phyloP scores from a whole-genome alignment of 495 filamentous ascomycete genomes.

The Jackrogersella multiformis region DNA sequence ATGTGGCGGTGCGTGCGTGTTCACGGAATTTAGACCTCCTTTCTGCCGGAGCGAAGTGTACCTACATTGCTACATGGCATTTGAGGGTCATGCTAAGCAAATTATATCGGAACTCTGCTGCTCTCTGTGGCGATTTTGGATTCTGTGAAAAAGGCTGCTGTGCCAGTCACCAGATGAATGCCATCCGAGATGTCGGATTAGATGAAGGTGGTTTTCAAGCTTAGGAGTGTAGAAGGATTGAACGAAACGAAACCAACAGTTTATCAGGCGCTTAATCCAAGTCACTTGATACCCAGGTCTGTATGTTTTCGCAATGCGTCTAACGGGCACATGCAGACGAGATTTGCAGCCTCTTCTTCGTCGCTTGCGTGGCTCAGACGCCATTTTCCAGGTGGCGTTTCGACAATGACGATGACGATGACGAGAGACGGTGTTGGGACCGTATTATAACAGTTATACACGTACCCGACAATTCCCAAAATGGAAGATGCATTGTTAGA shows the following conservation, averaged over 20 bases:
- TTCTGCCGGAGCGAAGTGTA: no score
- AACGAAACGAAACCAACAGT: neutral
- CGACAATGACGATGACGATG: slow-evolving; percentile 1
- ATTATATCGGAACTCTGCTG: slow-evolving; percentile 13
- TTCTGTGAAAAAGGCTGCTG: slow-evolving; percentile 1
- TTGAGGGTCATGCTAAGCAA: neutral
- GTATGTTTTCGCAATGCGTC: neutral
- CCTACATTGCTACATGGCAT: no score
- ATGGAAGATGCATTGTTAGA: slow-evolving; percentile 8
- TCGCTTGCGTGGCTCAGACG: neutral
- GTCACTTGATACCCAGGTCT: neutral
- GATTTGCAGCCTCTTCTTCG: slow-evolving; percentile 1
- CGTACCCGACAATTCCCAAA: neutral
- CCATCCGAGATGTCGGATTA: neutral
- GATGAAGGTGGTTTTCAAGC: neutral
- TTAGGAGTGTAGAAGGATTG: neutral
- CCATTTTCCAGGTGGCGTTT: slow-evolving; percentile 12
- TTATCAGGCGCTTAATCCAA: neutral
- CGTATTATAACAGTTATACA: slow-evolving; percentile 6
- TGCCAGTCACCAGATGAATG: slow-evolving; percentile 6
- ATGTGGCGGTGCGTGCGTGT: slow-evolving; percentile 37
- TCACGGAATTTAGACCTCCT: no score
- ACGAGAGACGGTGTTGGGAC: no score
- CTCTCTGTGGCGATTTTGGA: neutral
- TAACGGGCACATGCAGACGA: neutral